These are phyloP conservation scores for Podospora fimiseda DNA, from an alignment of 495 filamentous ascomycete genomes.

Conservation along the genomic window DNA sequence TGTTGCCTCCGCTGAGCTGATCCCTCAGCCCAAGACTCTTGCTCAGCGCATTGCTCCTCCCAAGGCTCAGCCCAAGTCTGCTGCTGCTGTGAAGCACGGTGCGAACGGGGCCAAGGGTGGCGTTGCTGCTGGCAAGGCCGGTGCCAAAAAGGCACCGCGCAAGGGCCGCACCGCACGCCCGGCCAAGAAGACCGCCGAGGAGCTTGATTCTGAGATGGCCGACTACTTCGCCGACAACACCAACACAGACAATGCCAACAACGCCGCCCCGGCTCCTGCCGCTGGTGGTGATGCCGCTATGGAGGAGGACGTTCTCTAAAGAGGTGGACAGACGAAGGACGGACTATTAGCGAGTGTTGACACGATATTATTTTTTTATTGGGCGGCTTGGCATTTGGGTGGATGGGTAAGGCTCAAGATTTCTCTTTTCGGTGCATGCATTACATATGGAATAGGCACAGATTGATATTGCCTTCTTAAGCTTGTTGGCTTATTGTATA, in stretches of 20 bases:
- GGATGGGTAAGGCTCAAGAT: constrained; percentile 9
- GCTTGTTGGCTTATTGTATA: constrained; percentile 15
- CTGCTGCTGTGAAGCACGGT: constrained; percentile 59
- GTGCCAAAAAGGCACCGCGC: constrained; percentile 41
- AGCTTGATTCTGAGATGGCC: constrained; percentile 89
- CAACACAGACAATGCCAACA: constrained; percentile 39
- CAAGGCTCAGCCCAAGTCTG: constrained; percentile 80
- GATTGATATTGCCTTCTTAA: constrained; percentile 15
- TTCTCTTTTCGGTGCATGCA: constrained; percentile 11
- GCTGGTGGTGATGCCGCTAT: constrained; percentile 41
- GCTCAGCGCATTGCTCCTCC: constrained; percentile 75
- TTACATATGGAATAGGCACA: constrained; percentile 11
- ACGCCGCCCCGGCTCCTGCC: constrained; percentile 33
- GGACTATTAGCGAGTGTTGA: constrained; percentile 4
- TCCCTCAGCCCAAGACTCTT: constrained; percentile 65
- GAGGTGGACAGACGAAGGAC: background rate
- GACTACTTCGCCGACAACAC: constrained; percentile 64
- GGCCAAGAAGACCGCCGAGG: constrained; percentile 85
- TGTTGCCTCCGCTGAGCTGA: constrained; percentile 62
- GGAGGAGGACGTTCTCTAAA: constrained; percentile 44
- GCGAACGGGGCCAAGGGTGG: constrained; percentile 28
- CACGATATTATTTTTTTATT: constrained; percentile 8
- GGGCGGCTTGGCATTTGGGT: constrained; percentile 14
- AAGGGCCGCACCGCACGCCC: constrained; percentile 54
- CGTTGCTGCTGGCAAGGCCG: constrained; percentile 42